phyloP scores from a whole-genome alignment of 208 protist species.

The Leishmania major region DNA sequence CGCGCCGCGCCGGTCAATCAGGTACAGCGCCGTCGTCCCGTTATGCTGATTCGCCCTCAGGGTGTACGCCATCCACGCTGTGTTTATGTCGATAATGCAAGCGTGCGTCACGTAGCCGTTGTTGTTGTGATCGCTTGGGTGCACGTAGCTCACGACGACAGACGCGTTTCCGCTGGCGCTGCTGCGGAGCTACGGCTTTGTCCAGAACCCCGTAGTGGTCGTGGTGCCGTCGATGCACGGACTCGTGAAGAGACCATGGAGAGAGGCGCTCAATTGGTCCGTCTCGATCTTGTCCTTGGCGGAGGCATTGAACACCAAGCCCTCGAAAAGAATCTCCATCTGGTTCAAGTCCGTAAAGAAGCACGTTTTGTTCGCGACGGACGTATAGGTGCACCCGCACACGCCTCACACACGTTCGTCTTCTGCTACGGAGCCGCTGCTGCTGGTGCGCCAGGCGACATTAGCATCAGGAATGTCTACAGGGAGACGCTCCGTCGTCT shows the following conservation, averaged over 20 bases:
- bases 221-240: conserved; percentile 20
- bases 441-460: neutral
- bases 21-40: conserved; percentile 42
- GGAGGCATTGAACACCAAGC: conserved; percentile 18
- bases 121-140: conserved; percentile 31
- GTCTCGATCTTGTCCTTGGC: conserved; percentile 1
- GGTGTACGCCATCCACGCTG: conserved; percentile 34
- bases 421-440: neutral
- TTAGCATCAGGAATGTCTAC: neutral
- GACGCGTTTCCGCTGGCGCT: conserved; percentile 24
- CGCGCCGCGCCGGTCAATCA: conserved; percentile 46
- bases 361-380: conserved; percentile 26
- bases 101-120: conserved; percentile 33
- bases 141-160: conserved; percentile 42
- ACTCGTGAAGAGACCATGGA: conserved; percentile 27
- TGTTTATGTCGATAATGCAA: conserved; percentile 36
- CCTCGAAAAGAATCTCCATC: conserved; percentile 37
- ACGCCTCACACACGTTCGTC: conserved; percentile 32
- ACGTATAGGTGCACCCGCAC: conserved; percentile 38
- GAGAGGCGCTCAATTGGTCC: conserved; percentile 20
- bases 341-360: conserved; percentile 41
- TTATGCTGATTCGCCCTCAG: conserved; percentile 26
- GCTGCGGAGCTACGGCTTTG: conserved; percentile 38
- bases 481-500: neutral
- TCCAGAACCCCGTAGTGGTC: conserved; percentile 38